Conservation (phyloP, 163 green algal genomes). For the Volvox carteri region DNA sequence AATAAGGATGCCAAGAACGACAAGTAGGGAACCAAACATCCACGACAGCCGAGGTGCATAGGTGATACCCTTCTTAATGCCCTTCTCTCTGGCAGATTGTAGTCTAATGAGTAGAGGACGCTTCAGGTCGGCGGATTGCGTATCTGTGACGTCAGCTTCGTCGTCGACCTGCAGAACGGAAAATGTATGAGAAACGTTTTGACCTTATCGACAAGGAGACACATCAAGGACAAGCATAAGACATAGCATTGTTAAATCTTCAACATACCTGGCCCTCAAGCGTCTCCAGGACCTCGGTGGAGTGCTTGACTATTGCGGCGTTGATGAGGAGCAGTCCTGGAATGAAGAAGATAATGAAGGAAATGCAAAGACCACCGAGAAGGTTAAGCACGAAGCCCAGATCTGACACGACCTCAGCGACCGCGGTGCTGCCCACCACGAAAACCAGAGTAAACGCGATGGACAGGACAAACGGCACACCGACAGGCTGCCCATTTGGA, state of each 20-base stretch:
- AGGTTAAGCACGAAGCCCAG: conserved; percentile 85
- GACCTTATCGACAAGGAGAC: no score
- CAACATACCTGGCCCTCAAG: conserved; percentile 14
- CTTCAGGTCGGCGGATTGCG: background rate
- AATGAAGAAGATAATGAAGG: conserved; percentile 84
- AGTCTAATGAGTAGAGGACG: conserved; percentile 7
- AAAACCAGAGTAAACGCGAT: conserved; percentile 53
- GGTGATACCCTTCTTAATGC: conserved; percentile 55
- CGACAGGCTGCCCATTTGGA: background rate
- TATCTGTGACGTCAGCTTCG: background rate
- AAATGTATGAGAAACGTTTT: no score
- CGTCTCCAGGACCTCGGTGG: conserved; percentile 3
- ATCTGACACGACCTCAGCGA: conserved; percentile 73
- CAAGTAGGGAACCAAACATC: conserved; percentile 3
- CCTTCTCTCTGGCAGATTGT: conserved; percentile 24
- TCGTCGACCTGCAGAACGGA: background rate
- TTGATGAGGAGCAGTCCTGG: conserved; percentile 56
- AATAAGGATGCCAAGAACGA: background rate
- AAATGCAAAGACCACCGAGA: conserved; percentile 79
- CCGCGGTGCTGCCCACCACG: conserved; percentile 45
- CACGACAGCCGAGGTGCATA: conserved; percentile 50
- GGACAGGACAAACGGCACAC: background rate
- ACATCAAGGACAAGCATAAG: no score
- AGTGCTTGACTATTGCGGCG: conserved; percentile 43
- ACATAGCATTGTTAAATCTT: no score